phyloP scores from a whole-genome alignment of 1,284 basidiomycete species.

The Lentinula novae-zelandiae region DNA sequence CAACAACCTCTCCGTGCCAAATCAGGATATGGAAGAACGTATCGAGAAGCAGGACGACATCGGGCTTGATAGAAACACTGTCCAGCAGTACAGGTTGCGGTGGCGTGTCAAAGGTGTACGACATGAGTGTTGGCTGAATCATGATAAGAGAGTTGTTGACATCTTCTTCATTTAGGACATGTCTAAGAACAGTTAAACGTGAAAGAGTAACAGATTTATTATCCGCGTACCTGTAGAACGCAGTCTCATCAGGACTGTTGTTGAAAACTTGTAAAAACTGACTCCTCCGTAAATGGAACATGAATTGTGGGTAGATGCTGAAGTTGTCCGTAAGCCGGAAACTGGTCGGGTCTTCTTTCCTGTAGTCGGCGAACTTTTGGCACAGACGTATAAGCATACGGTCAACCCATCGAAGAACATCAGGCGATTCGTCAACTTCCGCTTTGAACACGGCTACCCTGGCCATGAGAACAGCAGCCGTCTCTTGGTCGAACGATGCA shows the following conservation, averaged over 20 bases:
- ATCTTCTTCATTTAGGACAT: conserved; percentile 95
- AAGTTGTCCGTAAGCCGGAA: conserved; percentile 96
- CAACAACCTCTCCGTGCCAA: conserved; percentile 97
- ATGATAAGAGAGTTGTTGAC: conserved; percentile 99
- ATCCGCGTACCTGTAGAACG: conserved; percentile 83
- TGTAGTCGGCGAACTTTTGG: conserved; percentile 99
- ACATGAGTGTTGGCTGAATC: conserved; percentile 99
- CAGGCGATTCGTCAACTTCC: conserved; percentile 97
- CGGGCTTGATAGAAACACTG: conserved; percentile 96
- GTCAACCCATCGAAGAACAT: conserved; percentile 97
- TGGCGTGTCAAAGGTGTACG: conserved; percentile 89
- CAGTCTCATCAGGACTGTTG: conserved; percentile 99
- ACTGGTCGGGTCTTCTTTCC: conserved; percentile 95
- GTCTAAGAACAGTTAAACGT: conserved; percentile 43
- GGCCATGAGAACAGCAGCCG: conserved; percentile 97
- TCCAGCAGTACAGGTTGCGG: conserved; percentile 96
- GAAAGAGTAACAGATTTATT: not conserved
- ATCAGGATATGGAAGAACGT: conserved; percentile 99
- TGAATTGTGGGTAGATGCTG: conserved; percentile 99
- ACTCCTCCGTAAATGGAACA: conserved; percentile 97
- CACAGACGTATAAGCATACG: conserved; percentile 98
- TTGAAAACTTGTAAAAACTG: conserved; percentile 99
- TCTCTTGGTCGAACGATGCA: conserved; percentile 97
- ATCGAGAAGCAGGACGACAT: conserved; percentile 96
- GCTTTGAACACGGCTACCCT: conserved; percentile 99